Base-by-base conservation (phyloP, 306 rosid genomes). In the Prunus davidiana region DNA sequence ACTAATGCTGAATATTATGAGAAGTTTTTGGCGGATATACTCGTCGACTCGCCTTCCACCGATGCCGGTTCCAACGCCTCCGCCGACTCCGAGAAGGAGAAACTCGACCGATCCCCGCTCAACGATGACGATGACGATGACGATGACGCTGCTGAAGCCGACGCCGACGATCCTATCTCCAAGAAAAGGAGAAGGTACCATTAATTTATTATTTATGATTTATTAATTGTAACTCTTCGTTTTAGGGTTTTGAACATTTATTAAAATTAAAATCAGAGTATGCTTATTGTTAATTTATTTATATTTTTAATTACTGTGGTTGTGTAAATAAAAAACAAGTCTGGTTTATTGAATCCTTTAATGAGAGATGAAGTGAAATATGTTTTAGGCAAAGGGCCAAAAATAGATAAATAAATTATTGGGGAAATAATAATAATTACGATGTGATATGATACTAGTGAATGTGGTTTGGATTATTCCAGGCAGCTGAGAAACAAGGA, bases 401-500 rank as follows among this genome's bases (percentile, higher is more conserved):
- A 38, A 38, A 38, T 38, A 38, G 43, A 38, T 38, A 38, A 38
- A 38, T 38, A 38, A 34, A 38, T 38, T 3, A 9, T 56, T n/a
- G n/a, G 49, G 12, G 0, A n/a, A n/a, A 1, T 2, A 43, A 19
- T 1, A 24, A 73, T 30, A 3, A 15, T 22, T 12, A 13, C 1
- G 27, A n/a, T 38, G 13, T 19, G 28, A 34, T 57, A 51, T 64
- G 62, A 49, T 45, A 20, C 1, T 63, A 47, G 75, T 27, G 63
- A 18, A 12, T 56, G 49, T 56, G 51, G 27, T 54, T 24, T 64
- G 67, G 24, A 1, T 38, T 6, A 64, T 78, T 84, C 77, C 96
- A 91, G 98, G 97, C 91, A 87, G 81, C 64, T 90, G 88, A 91
- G 97, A 83, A 94, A 94, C 76, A 89, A 96, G 86, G 97, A 90